Evolutionary conservation across 176 grass and related monocot species (phyloP).

Genomic region (Secale cereale): DNA sequence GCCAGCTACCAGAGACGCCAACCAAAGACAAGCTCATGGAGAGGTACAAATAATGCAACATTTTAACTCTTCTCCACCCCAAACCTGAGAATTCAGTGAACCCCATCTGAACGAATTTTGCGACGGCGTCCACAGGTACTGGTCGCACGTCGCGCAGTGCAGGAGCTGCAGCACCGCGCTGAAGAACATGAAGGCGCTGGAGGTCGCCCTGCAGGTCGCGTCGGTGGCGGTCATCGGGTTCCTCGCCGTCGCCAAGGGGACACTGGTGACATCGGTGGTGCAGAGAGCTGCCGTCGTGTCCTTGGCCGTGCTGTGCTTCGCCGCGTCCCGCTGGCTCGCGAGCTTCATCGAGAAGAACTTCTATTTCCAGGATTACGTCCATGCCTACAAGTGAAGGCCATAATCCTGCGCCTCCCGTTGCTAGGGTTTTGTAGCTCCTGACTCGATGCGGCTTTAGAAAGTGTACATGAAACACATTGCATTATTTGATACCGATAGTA

Average conservation of each 20-base stretch:
- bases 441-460: neutral
- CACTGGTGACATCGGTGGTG: conserved; percentile 9
- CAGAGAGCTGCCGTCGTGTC: conserved; percentile 35
- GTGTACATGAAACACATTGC: neutral
- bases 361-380: conserved; percentile 89
- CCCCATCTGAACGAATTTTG: neutral
- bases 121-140: conserved; percentile 51
- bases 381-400: conserved; percentile 63
- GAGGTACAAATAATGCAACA: conserved; percentile 31
- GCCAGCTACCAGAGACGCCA: conserved; percentile 56
- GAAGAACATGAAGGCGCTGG: conserved; percentile 50
- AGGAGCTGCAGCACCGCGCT: conserved; percentile 57
- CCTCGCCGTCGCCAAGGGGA: conserved; percentile 50
- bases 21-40: conserved; percentile 69
- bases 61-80: neutral
- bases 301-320: conserved; percentile 56
- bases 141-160: conserved; percentile 85
- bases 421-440: neutral
- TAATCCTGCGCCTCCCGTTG: neutral
- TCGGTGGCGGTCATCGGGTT: conserved; percentile 51
- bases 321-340: conserved; percentile 58
- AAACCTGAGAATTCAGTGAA: neutral
- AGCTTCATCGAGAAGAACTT: conserved; percentile 81
- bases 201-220: conserved; percentile 55
- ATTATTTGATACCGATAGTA: neutral